Percentiles rank a stretch among this genome's conserved stretches.
These are phyloP conservation scores for Selaginella tamariscina DNA, from an alignment of 75 land plant genomes.

Conservation along the genomic window DNA sequence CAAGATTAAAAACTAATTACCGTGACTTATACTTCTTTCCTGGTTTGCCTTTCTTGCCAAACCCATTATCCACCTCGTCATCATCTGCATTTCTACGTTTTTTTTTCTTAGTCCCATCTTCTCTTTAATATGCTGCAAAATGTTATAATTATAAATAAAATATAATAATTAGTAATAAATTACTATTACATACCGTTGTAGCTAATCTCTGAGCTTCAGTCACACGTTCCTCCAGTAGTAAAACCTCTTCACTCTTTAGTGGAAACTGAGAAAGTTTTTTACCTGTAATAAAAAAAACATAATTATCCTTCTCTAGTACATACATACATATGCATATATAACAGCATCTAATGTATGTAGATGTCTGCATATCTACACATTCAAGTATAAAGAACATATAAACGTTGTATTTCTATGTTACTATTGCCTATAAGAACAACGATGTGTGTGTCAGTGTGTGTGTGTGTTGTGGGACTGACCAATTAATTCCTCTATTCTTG, in stretches of 20 bases:
- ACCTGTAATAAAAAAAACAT: slow-evolving; percentile 23
- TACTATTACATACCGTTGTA: slow-evolving; percentile 34
- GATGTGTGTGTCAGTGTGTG: too few relatives aligned
- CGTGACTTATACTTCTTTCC: too few relatives aligned
- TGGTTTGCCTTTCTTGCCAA: too few relatives aligned
- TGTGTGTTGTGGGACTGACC: too few relatives aligned
- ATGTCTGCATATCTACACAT: too few relatives aligned
- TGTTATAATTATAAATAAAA: not conserved
- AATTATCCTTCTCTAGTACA: too few relatives aligned
- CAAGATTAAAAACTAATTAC: too few relatives aligned
- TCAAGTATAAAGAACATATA: too few relatives aligned
- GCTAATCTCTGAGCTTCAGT: slow-evolving; percentile 68
- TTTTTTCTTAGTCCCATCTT: slow-evolving; percentile 27
- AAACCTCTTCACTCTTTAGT: slow-evolving; percentile 49
- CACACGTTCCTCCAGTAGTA: slow-evolving; percentile 49
- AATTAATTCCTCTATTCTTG: slow-evolving; percentile 70
- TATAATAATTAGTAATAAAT: not conserved
- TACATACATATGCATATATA: too few relatives aligned
- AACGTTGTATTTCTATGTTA: too few relatives aligned
- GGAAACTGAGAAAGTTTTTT: slow-evolving; percentile 54
- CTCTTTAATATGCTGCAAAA: slow-evolving; percentile 52
- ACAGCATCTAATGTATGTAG: too few relatives aligned
- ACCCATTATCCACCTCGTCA: slow-evolving; percentile 37
- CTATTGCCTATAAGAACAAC: too few relatives aligned
- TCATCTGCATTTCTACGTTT: slow-evolving; percentile 25